Percentiles rank a stretch among this genome's conserved stretches.
Conservation (phyloP, 2,329 filamentous ascomycete genomes). For the Alternaria sp. region DNA sequence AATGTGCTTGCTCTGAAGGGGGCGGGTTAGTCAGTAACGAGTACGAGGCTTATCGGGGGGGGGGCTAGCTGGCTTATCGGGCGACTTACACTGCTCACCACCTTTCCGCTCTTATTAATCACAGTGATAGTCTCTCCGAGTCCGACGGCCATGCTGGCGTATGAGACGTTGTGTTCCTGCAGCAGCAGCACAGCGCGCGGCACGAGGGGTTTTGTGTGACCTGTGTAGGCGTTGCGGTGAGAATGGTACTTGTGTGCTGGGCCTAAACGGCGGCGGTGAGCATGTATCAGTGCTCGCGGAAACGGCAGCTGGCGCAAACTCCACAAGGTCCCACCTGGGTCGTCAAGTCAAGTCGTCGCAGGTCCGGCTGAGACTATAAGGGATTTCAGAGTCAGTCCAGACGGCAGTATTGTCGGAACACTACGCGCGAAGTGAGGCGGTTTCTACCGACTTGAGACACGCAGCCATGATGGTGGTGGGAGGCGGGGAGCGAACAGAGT, state of each 20-base stretch:
- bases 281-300: slow-evolving; percentile 41
- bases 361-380: slow-evolving; percentile 19
- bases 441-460: slow-evolving; percentile 20
- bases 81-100: slow-evolving; percentile 80
- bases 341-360: slow-evolving; percentile 19
- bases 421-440: slow-evolving; percentile 40
- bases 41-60: slow-evolving; percentile 20
- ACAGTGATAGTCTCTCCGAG: slow-evolving; percentile 82
- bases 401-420: slow-evolving; percentile 17
- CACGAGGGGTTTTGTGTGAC: slow-evolving; percentile 34
- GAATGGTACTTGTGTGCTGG: slow-evolving; percentile 30
- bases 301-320: slow-evolving; percentile 33
- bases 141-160: slow-evolving; percentile 54
- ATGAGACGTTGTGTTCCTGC: slow-evolving; percentile 26
- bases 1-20: slow-evolving; percentile 86
- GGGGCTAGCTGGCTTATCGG: slow-evolving; percentile 12
- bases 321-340: slow-evolving; percentile 37
- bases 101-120: slow-evolving; percentile 89
- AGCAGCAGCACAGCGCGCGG: slow-evolving; percentile 34
- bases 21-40: slow-evolving; percentile 30
- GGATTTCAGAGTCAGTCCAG: slow-evolving; percentile 6
- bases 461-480: slow-evolving; percentile 36
- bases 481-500: slow-evolving; percentile 22
- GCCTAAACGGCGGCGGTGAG: slow-evolving; percentile 44
- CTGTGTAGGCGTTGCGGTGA: slow-evolving; percentile 21